These are phyloP conservation scores for Hanseniaspora meyeri DNA, from an alignment of 805 yeast species.

Conservation along the genomic window DNA sequence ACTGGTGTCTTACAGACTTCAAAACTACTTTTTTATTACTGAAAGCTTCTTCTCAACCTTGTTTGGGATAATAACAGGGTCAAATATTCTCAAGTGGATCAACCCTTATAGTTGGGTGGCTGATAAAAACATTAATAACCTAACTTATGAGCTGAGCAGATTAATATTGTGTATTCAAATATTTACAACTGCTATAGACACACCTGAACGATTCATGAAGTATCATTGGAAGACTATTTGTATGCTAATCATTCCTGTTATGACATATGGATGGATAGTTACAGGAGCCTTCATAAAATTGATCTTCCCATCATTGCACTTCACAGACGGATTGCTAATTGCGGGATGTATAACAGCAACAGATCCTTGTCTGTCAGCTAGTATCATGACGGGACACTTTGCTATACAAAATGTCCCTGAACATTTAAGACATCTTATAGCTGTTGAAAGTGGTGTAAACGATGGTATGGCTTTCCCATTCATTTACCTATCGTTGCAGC, in stretches of 20 bases:
- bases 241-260: slow-evolving; percentile 66
- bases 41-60: slow-evolving; percentile 83
- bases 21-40: slow-evolving; percentile 73
- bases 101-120: slow-evolving; percentile 63
- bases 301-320: slow-evolving; percentile 57
- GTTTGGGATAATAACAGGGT: slow-evolving; percentile 79
- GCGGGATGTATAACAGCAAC: slow-evolving; percentile 90
- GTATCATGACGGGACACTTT: slow-evolving; percentile 82
- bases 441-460: slow-evolving; percentile 80
- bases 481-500: slow-evolving; percentile 54
- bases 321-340: slow-evolving; percentile 59
- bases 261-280: slow-evolving; percentile 82
- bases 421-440: slow-evolving; percentile 60
- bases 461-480: slow-evolving; percentile 96
- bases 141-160: slow-evolving; percentile 73
- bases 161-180: slow-evolving; percentile 76
- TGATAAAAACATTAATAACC: slow-evolving; percentile 51
- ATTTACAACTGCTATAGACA: slow-evolving; percentile 86
- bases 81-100: slow-evolving; percentile 74
- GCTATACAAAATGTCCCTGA: slow-evolving; percentile 67
- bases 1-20: slow-evolving; percentile 64
- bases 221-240: slow-evolving; percentile 70
- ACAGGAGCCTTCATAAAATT: slow-evolving; percentile 71
- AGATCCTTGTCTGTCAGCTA: slow-evolving; percentile 92
- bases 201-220: slow-evolving; percentile 79